phyloP scores from a whole-genome alignment of 352 stramenopile genomes.

The Blastocystis sp. region DNA sequence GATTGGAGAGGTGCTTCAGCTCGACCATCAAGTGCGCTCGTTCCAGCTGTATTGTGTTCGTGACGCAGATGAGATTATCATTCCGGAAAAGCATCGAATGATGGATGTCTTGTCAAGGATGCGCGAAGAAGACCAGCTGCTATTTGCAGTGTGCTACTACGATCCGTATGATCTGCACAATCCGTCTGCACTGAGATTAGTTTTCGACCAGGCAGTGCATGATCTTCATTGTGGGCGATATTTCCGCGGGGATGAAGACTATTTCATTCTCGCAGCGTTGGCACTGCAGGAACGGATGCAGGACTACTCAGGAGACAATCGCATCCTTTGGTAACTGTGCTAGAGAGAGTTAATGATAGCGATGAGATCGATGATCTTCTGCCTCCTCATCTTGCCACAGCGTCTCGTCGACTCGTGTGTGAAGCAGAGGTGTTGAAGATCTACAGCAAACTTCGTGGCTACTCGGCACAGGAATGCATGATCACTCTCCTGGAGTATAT shows the following conservation, averaged over 20 bases:
- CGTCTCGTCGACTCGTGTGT: background rate
- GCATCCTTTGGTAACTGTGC: background rate
- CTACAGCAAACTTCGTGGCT: slow-evolving; percentile 33
- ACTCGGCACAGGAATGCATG: slow-evolving; percentile 2
- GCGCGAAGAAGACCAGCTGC: background rate
- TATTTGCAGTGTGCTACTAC: background rate
- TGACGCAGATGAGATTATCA: background rate
- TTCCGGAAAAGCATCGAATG: background rate
- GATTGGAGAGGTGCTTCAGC: background rate
- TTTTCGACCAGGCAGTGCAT: slow-evolving; percentile 29
- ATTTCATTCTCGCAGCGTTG: background rate
- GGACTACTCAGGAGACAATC: slow-evolving; percentile 3
- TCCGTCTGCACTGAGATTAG: background rate
- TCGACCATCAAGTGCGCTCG: background rate
- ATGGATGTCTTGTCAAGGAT: background rate
- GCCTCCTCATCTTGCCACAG: background rate
- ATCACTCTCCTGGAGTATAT: background rate
- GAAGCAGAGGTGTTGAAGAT: slow-evolving; percentile 17
- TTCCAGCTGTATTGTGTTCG: background rate
- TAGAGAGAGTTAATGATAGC: background rate
- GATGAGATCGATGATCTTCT: background rate
- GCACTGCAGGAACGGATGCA: slow-evolving; percentile 8
- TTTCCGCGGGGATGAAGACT: slow-evolving; percentile 1
- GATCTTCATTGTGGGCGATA: background rate
- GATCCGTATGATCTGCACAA: background rate